These are phyloP conservation scores for Hippophae gyantsensis DNA, from an alignment of 306 rosid genomes.

Conservation along the genomic window DNA sequence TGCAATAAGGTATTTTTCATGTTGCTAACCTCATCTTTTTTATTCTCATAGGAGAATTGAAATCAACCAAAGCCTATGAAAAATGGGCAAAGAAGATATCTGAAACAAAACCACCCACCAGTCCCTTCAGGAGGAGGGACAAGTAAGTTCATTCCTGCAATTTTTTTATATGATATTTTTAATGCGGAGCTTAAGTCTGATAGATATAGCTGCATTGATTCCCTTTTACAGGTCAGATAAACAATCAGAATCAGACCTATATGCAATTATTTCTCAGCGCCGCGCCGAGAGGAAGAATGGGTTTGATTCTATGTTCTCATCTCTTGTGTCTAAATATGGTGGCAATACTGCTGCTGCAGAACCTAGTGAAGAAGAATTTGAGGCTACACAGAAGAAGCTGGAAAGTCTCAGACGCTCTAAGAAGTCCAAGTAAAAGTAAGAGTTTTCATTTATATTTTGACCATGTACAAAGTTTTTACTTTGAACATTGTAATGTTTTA, in stretches of 20 bases:
- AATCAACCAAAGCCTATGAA: slow-evolving; percentile 56
- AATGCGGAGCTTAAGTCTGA: not conserved
- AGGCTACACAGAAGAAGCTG: slow-evolving; percentile 63
- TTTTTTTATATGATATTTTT: slow-evolving; percentile 5
- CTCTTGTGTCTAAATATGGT: slow-evolving; percentile 70
- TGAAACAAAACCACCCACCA: slow-evolving; percentile 77
- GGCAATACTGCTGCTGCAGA: slow-evolving; percentile 35
- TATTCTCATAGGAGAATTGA: slow-evolving; percentile 45
- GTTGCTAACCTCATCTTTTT: not conserved
- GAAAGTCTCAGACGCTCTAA: slow-evolving; percentile 51
- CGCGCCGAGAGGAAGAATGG: slow-evolving; percentile 45
- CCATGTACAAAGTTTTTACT: slow-evolving; percentile 2
- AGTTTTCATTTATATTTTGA: not conserved
- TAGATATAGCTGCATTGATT: not conserved
- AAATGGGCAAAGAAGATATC: slow-evolving; percentile 74
- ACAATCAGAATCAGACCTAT: slow-evolving; percentile 42
- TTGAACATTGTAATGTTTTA: too few relatives aligned
- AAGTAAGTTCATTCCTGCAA: slow-evolving; percentile 35
- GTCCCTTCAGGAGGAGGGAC: slow-evolving; percentile 48
- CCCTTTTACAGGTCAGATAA: slow-evolving; percentile 42
- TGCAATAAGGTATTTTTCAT: not conserved
- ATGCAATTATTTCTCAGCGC: slow-evolving; percentile 58
- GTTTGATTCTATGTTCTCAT: slow-evolving; percentile 73
- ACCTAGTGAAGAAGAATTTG: slow-evolving; percentile 83
- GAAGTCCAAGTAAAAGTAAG: slow-evolving; percentile 52